These are phyloP conservation scores for Fusarium goolgardi DNA, from an alignment of 2,329 filamentous ascomycete genomes.

Conservation along the genomic window DNA sequence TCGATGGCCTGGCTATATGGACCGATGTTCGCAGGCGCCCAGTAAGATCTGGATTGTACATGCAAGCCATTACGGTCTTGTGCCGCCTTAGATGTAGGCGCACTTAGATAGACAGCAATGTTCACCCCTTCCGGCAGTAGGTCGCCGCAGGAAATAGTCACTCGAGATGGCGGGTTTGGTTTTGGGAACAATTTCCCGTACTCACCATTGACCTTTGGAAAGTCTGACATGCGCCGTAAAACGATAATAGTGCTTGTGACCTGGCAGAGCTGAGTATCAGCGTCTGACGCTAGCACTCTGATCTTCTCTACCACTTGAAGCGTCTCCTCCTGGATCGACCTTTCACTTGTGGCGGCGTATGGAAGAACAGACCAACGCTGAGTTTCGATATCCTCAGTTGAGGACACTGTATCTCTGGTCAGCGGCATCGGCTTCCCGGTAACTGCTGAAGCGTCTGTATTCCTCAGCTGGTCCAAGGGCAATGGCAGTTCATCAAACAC, in stretches of 20 bases:
- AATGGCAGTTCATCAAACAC: constrained; percentile 52
- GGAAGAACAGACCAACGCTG: constrained; percentile 57
- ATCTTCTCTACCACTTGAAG: constrained; percentile 61
- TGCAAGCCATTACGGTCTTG: constrained; percentile 74
- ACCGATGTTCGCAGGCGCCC: constrained; percentile 97
- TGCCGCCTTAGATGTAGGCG: constrained; percentile 49
- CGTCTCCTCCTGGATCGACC: constrained; percentile 61
- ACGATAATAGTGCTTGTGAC: constrained; percentile 73
- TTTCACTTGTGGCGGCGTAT: constrained; percentile 33
- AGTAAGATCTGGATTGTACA: constrained; percentile 93
- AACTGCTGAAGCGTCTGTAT: constrained; percentile 12
- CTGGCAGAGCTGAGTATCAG: constrained; percentile 46
- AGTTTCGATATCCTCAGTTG: constrained; percentile 37
- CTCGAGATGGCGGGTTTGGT: constrained; percentile 85
- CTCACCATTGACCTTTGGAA: constrained; percentile 76
- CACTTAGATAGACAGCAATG: constrained; percentile 68
- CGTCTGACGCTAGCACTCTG: constrained; percentile 53
- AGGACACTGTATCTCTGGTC: constrained; percentile 13
- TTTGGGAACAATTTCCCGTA: constrained; percentile 80
- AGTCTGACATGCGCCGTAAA: constrained; percentile 83
- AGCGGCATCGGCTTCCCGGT: constrained; percentile 7
- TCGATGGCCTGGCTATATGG: constrained; percentile 92
- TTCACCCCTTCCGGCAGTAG: constrained; percentile 69
- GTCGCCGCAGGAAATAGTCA: constrained; percentile 82
- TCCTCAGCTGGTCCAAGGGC: constrained; percentile 17